A percentile compares a stretch with the other conserved stretches of the same genome.
Conservation (phyloP, 441 rosid genomes). For the Melastoma candidum region DNA sequence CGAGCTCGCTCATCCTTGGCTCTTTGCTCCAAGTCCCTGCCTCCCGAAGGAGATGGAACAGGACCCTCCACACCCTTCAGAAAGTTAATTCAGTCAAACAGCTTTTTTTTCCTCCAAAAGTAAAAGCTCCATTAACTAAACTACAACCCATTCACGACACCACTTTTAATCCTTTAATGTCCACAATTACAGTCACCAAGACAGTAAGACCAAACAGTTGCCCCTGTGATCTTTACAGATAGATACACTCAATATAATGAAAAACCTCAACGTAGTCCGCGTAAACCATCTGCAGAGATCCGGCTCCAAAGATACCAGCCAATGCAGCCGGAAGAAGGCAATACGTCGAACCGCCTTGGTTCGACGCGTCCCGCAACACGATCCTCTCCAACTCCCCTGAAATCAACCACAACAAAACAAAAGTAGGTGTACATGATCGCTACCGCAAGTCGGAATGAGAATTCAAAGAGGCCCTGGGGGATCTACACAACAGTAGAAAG, state of each 20-base stretch:
- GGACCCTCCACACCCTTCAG: slow-evolving; percentile 34
- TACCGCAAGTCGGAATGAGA: too few relatives aligned
- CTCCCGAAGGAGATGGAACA: slow-evolving; percentile 31
- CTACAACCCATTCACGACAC: too few relatives aligned
- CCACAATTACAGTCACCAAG: too few relatives aligned
- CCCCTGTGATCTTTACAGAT: too few relatives aligned
- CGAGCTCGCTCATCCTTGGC: slow-evolving; percentile 65
- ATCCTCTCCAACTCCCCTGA: slow-evolving; percentile 18
- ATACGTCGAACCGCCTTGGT: slow-evolving; percentile 9
- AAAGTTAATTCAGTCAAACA: slow-evolving; percentile 9
- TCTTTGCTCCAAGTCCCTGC: slow-evolving; percentile 43
- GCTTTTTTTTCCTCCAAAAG: too few relatives aligned
- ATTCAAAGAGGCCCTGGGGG: too few relatives aligned
- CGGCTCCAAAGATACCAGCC: slow-evolving; percentile 46
- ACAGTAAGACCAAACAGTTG: too few relatives aligned
- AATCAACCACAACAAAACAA: not conserved
- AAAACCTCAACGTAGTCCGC: slow-evolving; percentile 64
- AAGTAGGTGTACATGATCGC: too few relatives aligned
- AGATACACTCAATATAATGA: not conserved
- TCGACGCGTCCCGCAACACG: slow-evolving; percentile 11
- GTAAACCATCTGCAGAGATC: slow-evolving; percentile 42
- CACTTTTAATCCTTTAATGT: too few relatives aligned
- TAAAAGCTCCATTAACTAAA: too few relatives aligned
- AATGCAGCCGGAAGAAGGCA: slow-evolving; percentile 39
- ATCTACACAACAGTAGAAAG: too few relatives aligned